Percentiles rank a stretch among this genome's conserved stretches.
Conservation (phyloP, 306 rosid genomes). For the Vachellia collinsii region DNA sequence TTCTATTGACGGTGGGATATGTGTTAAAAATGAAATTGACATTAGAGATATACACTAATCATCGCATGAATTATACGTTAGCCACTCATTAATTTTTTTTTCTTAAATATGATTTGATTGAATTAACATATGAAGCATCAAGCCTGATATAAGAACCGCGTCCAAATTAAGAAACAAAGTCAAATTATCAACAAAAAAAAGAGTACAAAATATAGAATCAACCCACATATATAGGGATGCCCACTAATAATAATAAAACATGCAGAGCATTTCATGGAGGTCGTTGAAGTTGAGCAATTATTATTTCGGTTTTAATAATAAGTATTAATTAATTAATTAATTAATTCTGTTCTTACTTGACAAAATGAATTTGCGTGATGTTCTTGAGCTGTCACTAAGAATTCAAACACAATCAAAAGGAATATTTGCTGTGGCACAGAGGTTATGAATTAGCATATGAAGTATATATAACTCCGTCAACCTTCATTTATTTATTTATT, state of each 20-base stretch:
- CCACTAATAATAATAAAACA: not conserved
- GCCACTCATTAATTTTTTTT: not conserved
- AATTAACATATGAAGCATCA: slow-evolving; percentile 2
- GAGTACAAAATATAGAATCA: not conserved
- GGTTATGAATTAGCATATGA: not conserved
- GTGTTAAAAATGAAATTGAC: not conserved
- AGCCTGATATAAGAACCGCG: not conserved
- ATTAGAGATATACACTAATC: not conserved
- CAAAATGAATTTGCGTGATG: not conserved
- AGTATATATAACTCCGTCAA: no score
- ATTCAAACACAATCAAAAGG: not conserved
- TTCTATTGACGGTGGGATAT: not conserved
- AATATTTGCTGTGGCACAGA: not conserved
- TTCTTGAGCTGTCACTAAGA: slow-evolving; percentile 14
- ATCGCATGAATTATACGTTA: not conserved
- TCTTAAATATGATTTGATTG: not conserved
- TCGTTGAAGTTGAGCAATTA: not conserved
- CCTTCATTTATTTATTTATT: no score
- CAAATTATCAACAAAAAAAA: slow-evolving; percentile 13
- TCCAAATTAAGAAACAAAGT: slow-evolving; percentile 21
- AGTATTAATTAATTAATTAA: no score
- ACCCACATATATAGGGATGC: slow-evolving; percentile 24
- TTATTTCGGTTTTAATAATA: not conserved
- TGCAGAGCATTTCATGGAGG: not conserved
- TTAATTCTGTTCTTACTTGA: not conserved